These are phyloP conservation scores for Eucalyptus microcorys DNA, from an alignment of 345 rosid genomes.

Conservation along the genomic window DNA sequence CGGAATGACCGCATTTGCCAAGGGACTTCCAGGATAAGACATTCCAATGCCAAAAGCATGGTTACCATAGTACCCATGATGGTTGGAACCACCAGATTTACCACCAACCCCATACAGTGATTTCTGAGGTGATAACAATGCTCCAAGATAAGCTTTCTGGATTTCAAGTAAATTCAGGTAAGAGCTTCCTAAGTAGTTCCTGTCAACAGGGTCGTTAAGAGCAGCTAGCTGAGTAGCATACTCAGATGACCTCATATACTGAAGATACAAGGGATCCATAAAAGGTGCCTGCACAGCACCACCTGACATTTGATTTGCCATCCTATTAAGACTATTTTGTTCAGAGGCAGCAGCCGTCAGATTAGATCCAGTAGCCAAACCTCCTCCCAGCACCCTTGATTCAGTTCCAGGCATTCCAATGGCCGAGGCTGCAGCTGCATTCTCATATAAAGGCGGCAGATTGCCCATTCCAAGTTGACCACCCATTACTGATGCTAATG, in stretches of 20 bases:
- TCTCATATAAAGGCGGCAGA: slow-evolving; percentile 56
- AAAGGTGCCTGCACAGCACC: slow-evolving; percentile 39
- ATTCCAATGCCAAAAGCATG: slow-evolving; percentile 40
- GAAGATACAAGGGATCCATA: slow-evolving; percentile 57
- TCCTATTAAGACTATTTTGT: slow-evolving; percentile 26
- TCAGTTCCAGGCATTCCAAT: slow-evolving; percentile 53
- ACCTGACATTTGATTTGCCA: slow-evolving; percentile 32
- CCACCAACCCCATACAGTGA: slow-evolving; percentile 32
- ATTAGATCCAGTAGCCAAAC: slow-evolving; percentile 33
- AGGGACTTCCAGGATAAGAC: slow-evolving; percentile 62
- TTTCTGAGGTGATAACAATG: slow-evolving; percentile 40
- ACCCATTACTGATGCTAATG: slow-evolving; percentile 46
- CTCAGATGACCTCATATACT: slow-evolving; percentile 40
- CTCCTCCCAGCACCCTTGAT: slow-evolving; percentile 52
- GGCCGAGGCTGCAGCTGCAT: slow-evolving; percentile 55
- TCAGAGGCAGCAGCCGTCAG: slow-evolving; percentile 23
- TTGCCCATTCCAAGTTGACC: slow-evolving; percentile 50
- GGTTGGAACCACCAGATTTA: slow-evolving; percentile 45
- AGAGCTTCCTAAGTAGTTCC: slow-evolving; percentile 37
- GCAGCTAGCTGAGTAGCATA: slow-evolving; percentile 38
- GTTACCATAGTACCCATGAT: slow-evolving; percentile 47
- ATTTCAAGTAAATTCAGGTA: slow-evolving; percentile 50
- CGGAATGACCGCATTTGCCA: slow-evolving; percentile 44
- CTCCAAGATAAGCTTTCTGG: slow-evolving; percentile 54
- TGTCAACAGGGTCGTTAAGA: slow-evolving; percentile 38